These are phyloP conservation scores for Stagonosporopsis cucurbitacearum DNA, from an alignment of 2,329 filamentous ascomycete species.

Conservation along the genomic window DNA sequence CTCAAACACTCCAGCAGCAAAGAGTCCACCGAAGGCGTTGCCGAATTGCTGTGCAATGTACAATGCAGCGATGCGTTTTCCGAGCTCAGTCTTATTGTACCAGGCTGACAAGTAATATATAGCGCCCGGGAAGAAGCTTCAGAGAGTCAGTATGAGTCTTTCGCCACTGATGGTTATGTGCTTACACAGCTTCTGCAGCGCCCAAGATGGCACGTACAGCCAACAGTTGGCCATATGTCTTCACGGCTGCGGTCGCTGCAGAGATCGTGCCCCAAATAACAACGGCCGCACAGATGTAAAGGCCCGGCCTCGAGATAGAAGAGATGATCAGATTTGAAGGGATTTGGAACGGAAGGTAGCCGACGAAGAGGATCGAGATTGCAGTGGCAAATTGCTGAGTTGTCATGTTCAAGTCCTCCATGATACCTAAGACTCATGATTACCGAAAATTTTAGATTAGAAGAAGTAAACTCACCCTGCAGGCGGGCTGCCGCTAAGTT, in stretches of 20 bases:
- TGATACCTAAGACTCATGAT: no score
- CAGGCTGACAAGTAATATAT: constrained; percentile 67
- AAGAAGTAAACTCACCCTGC: no score
- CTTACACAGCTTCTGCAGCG: constrained; percentile 30
- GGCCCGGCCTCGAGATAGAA: constrained; percentile 22
- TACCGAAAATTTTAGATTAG: no score
- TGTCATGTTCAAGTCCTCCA: constrained; percentile 29
- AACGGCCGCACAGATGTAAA: constrained; percentile 30
- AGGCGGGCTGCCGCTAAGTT: constrained; percentile 28
- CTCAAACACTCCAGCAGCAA: constrained; percentile 46
- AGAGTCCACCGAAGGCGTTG: constrained; percentile 51
- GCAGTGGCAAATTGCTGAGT: constrained; percentile 29
- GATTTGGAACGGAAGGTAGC: constrained; percentile 38
- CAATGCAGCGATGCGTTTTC: constrained; percentile 40
- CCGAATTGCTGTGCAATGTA: constrained; percentile 48
- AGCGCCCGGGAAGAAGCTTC: constrained; percentile 64
- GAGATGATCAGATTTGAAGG: constrained; percentile 30
- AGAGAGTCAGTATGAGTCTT: not conserved
- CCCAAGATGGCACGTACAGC: constrained; percentile 35
- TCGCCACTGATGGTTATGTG: not conserved
- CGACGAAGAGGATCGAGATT: constrained; percentile 64
- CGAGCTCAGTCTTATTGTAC: constrained; percentile 63
- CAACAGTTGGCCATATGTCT: constrained; percentile 25
- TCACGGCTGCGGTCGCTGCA: constrained; percentile 25
- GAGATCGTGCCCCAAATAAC: constrained; percentile 30